Base-by-base conservation (phyloP, 2,329 filamentous ascomycete genomes). In the Trichoderma asperellum region DNA sequence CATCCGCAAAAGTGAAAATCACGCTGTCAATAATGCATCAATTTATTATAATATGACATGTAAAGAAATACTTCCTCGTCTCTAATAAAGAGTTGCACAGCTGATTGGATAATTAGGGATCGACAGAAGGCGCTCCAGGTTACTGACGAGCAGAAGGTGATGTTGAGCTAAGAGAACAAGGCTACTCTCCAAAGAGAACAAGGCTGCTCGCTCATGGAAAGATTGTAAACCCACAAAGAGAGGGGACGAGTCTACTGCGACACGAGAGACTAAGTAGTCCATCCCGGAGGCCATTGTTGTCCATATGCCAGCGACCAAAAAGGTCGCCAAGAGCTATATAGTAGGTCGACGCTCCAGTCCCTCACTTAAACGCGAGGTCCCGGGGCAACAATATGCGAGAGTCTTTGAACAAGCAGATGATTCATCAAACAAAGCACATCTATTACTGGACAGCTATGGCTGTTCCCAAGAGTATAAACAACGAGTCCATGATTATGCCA, bases 141-240 rank as follows among this genome's bases (percentile, higher is more conserved):
- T 65, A 21, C 24, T 18, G 53, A n/a, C n/a, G 52, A 37, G 35
- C 53, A 43, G 27, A 27, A 56, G 57, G 52, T 65, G 62, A 52
- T 37, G 32, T 29, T 27, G 4, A 32, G 24, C 16, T 55, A 34
- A 32, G 61, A 32, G 34, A 40, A 55, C 34, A 29, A 43, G 24
- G 16, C 27, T 1, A 43, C 21, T 29, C 40, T 43, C 6, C 40
- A n/a, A 10, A 14, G 37, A 40, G 14, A 40, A 18, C 14, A 18
- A 18, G 37, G 18, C 18, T 16, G 37, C 37, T 40, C 37, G 16
- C 24, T 40, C n/a, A 32, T 18, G 49, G 18, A 27, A 32, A 29
- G 16, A n/a, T 12, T 14, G 40, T 40, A 16, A 16, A 64, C 6
- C 18, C 16, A 21, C 21, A 8, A 29, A 11, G 6, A 35, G 11